These are phyloP conservation scores for Paecilomyces sp. DNA, from an alignment of 2,329 filamentous ascomycete species.

Conservation along the genomic window DNA sequence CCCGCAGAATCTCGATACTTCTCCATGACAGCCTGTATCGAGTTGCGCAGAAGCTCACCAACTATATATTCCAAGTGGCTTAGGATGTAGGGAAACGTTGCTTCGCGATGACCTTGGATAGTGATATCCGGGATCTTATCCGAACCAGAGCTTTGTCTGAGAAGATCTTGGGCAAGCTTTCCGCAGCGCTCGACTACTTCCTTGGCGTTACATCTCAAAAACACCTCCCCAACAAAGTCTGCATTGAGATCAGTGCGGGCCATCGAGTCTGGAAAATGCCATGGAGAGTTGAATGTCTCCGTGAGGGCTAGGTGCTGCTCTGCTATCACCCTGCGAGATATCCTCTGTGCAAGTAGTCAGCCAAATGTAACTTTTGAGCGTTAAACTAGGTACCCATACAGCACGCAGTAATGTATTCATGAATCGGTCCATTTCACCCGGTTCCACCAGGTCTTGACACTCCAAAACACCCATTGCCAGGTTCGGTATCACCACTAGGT, in stretches of 20 bases:
- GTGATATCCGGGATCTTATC: constrained; percentile 71
- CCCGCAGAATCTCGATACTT: constrained; percentile 46
- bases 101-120: constrained; percentile 76
- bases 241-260: constrained; percentile 55
- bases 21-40: constrained; percentile 86
- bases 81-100: constrained; percentile 92
- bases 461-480: constrained; percentile 91
- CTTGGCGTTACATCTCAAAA: constrained; percentile 83
- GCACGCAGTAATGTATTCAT: constrained; percentile 92
- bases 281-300: constrained; percentile 84
- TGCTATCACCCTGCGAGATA: constrained; percentile 91
- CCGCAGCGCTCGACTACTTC: constrained; percentile 84
- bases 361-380: background rate
- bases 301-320: constrained; percentile 94
- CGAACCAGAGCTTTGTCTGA: constrained; percentile 66
- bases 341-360: constrained; percentile 52
- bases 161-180: constrained; percentile 65
- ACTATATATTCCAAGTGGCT: constrained; percentile 96
- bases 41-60: constrained; percentile 89
- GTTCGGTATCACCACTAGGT: constrained; percentile 88
- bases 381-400: constrained; percentile 43
- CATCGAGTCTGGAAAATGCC: constrained; percentile 77
- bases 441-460: constrained; percentile 73
- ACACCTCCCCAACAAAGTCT: constrained; percentile 93
- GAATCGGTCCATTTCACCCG: constrained; percentile 79